Conservation (phyloP, 1,284 basidiomycete species). For the Pseudozyma thailandica region DNA sequence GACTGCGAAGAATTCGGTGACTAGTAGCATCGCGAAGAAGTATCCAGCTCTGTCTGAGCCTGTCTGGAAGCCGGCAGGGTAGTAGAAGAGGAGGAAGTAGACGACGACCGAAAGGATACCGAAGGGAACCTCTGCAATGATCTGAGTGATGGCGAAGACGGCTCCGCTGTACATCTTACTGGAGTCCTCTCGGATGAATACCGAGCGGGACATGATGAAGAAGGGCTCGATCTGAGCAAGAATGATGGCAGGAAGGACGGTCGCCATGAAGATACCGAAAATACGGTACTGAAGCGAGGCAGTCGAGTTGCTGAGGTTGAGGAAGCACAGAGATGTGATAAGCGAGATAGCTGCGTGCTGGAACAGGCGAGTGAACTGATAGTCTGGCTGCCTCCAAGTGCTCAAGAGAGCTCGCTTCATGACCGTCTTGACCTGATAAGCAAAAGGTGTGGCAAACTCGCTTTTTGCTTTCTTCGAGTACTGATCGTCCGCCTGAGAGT, state of each 20-base stretch:
- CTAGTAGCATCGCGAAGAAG: constrained; percentile 36
- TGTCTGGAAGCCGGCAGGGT: constrained; percentile 23
- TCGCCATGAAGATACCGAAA: constrained; percentile 43
- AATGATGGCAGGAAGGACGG: constrained; percentile 37
- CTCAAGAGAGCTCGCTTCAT: constrained; percentile 68
- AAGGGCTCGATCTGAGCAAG: constrained; percentile 37
- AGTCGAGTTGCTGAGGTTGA: constrained; percentile 22
- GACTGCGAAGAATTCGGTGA: constrained; percentile 75
- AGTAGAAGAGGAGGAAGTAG: constrained; percentile 47
- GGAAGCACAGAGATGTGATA: constrained; percentile 40
- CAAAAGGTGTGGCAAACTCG: constrained; percentile 54
- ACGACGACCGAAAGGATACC: constrained; percentile 23
- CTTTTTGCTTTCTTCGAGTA: not conserved
- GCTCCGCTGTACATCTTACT: constrained; percentile 36
- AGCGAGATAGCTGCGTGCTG: constrained; percentile 41
- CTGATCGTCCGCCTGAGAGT: not conserved
- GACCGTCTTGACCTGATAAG: constrained; percentile 32
- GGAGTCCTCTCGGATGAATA: constrained; percentile 40
- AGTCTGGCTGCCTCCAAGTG: constrained; percentile 74
- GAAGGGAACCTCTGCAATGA: constrained; percentile 40
- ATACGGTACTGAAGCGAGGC: constrained; percentile 34
- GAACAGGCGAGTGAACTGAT: constrained; percentile 46
- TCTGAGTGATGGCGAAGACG: constrained; percentile 31
- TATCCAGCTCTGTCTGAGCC: constrained; percentile 28
- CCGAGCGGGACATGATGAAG: constrained; percentile 30